These are phyloP conservation scores for Apiospora koreana DNA, from an alignment of 2,329 filamentous ascomycete species.

Conservation along the genomic window DNA sequence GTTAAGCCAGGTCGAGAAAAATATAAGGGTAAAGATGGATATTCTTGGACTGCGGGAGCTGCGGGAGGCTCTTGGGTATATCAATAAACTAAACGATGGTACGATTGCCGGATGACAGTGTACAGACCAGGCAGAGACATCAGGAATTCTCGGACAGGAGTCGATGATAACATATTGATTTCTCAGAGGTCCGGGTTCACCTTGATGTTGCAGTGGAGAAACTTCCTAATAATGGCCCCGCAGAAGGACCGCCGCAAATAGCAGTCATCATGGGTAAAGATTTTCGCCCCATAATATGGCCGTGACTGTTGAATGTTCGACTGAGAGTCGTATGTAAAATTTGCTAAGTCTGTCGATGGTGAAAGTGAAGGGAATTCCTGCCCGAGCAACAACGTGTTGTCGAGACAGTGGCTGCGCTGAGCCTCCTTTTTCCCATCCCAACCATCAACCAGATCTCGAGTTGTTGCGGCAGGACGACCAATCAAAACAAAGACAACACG, in stretches of 20 bases:
- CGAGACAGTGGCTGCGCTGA: background rate
- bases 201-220: constrained; percentile 1
- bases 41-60: background rate
- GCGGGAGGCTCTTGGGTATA: background rate
- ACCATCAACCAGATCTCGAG: background rate
- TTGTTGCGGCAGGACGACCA: background rate
- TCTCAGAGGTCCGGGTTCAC: background rate
- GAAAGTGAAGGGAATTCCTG: background rate
- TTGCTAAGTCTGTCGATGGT: background rate
- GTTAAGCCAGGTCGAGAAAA: background rate
- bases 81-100: background rate
- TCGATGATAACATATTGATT: constrained; percentile 4
- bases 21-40: background rate
- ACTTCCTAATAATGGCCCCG: background rate
- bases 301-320: constrained; percentile 1
- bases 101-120: background rate
- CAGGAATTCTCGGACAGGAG: background rate
- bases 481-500: background rate
- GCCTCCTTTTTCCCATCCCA: background rate
- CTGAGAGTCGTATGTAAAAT: constrained; percentile 1
- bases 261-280: background rate
- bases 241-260: background rate
- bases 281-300: constrained; percentile 8
- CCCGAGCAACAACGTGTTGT: constrained; percentile 1
- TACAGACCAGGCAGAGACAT: background rate